phyloP scores from a whole-genome alignment of 225 moss, liverwort and hornwort species.

The Physcomitrium patens region DNA sequence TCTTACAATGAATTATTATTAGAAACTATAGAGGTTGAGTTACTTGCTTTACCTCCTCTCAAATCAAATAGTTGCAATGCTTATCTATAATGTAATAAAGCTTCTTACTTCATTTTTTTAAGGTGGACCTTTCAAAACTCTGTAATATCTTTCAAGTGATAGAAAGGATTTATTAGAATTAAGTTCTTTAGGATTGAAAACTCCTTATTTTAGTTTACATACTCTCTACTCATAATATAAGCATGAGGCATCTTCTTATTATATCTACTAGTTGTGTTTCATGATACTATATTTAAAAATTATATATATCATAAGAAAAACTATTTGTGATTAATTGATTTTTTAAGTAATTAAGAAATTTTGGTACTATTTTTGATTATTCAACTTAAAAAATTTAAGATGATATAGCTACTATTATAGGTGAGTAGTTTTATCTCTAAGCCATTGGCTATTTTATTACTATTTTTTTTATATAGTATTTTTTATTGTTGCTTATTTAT shows the following conservation, averaged over 20 bases:
- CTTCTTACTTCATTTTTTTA: conserved; percentile 65
- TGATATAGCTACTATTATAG: too few relatives aligned
- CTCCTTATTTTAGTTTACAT: conserved; percentile 42
- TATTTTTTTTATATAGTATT: too few relatives aligned
- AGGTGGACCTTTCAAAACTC: conserved; percentile 64
- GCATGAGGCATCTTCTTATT: conserved; percentile 93
- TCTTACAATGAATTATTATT: conserved; percentile 88
- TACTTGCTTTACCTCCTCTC: conserved; percentile 80
- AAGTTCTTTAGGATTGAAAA: conserved; percentile 36
- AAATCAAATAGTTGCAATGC: conserved; percentile 82
- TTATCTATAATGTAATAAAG: conserved; percentile 82
- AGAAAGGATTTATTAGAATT: conserved; percentile 54
- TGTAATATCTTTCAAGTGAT: conserved; percentile 68
- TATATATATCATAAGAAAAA: conserved; percentile 84
- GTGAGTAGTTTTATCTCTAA: too few relatives aligned
- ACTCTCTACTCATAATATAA: conserved; percentile 81
- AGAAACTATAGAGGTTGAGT: conserved; percentile 91
- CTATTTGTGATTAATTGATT: conserved; percentile 87
- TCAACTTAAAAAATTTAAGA: too few relatives aligned
- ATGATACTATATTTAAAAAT: conserved; percentile 75
- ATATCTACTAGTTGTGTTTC: conserved; percentile 83
- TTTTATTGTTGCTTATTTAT: too few relatives aligned
- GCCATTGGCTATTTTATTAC: too few relatives aligned
- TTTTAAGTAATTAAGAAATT: conserved; percentile 69
- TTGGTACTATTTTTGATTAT: too few relatives aligned